Evolutionary conservation across 257 asterid genomes (phyloP).

Genomic region (Gentiana dahurica): DNA sequence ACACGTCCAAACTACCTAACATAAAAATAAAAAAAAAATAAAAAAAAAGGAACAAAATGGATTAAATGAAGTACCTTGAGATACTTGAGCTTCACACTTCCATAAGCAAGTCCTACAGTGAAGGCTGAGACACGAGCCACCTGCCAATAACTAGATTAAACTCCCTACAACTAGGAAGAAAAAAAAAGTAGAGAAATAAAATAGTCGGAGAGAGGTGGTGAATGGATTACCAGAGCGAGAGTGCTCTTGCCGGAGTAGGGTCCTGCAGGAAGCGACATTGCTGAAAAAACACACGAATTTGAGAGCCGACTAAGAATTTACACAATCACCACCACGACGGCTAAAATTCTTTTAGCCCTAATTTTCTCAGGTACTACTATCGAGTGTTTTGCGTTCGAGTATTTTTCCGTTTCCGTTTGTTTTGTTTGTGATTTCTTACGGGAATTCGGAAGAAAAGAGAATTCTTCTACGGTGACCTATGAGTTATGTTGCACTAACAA

Average conservation of each 20-base stretch:
- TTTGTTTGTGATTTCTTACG: no score
- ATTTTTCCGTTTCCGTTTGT: neutral
- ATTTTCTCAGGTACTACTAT: neutral
- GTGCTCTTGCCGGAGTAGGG: slow-evolving; percentile 45
- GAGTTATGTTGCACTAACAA: no score
- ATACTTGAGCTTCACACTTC: slow-evolving; percentile 36
- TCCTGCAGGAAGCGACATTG: slow-evolving; percentile 36
- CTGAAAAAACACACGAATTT: neutral
- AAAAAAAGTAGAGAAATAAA: neutral
- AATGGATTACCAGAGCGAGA: slow-evolving; percentile 28
- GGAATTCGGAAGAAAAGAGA: no score
- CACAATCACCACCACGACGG: neutral
- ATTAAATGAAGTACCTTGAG: slow-evolving; percentile 23
- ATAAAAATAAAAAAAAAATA: no score
- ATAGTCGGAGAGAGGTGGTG: neutral
- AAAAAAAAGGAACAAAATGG: neutral
- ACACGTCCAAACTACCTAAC: neutral
- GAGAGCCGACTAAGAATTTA: neutral
- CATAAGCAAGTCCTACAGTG: slow-evolving; percentile 31
- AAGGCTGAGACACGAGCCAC: slow-evolving; percentile 40
- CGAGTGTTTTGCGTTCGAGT: neutral
- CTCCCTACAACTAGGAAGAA: neutral
- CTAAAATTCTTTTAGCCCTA: slow-evolving; percentile 10
- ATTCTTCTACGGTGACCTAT: no score
- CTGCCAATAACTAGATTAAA: slow-evolving; percentile 10